Percentiles rank a stretch among this genome's conserved stretches.
Conservation (phyloP, 2,329 filamentous ascomycete species). For the Drechslera avenae region DNA sequence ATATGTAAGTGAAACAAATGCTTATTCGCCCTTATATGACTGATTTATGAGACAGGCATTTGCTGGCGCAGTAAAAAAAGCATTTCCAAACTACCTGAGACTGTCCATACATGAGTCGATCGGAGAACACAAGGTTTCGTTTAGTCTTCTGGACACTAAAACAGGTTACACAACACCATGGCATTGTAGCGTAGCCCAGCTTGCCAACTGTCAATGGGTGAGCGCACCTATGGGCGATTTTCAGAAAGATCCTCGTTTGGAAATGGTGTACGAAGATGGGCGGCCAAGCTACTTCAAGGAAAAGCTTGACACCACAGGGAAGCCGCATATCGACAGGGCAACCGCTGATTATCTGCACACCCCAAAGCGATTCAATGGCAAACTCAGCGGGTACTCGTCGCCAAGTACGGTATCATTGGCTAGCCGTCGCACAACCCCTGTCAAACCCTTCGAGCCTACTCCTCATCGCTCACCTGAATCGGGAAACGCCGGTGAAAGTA, state of each 20-base stretch:
- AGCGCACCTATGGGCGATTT: conserved; percentile 13
- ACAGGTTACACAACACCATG: conserved; percentile 27
- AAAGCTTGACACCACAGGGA: conserved; percentile 7
- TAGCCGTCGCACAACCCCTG: neutral
- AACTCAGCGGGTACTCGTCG: conserved; percentile 11
- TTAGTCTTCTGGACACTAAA: conserved; percentile 19
- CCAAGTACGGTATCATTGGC: conserved; percentile 1
- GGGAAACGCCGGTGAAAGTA: too few relatives aligned
- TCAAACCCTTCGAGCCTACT: too few relatives aligned
- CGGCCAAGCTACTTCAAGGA: conserved; percentile 30
- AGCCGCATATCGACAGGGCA: conserved; percentile 3
- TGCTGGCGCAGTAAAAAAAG: conserved; percentile 21
- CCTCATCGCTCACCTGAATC: too few relatives aligned
- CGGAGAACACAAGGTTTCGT: conserved; percentile 32
- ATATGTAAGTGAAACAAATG: conserved; percentile 14
- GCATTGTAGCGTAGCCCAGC: conserved; percentile 22
- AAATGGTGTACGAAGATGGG: conserved; percentile 24
- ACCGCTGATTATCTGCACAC: conserved; percentile 9
- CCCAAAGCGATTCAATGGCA: conserved; percentile 2
- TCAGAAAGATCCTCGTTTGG: conserved; percentile 15
- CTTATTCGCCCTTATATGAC: neutral
- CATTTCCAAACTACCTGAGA: conserved; percentile 25
- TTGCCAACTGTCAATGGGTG: conserved; percentile 16
- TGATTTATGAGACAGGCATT: conserved; percentile 12
- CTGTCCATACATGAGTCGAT: conserved; percentile 39